A percentile compares a stretch with the other conserved stretches of the same genome.
These are phyloP conservation scores for Acanthamoeba culbertsoni DNA, from an alignment of 208 protist genomes.

Conservation along the genomic window DNA sequence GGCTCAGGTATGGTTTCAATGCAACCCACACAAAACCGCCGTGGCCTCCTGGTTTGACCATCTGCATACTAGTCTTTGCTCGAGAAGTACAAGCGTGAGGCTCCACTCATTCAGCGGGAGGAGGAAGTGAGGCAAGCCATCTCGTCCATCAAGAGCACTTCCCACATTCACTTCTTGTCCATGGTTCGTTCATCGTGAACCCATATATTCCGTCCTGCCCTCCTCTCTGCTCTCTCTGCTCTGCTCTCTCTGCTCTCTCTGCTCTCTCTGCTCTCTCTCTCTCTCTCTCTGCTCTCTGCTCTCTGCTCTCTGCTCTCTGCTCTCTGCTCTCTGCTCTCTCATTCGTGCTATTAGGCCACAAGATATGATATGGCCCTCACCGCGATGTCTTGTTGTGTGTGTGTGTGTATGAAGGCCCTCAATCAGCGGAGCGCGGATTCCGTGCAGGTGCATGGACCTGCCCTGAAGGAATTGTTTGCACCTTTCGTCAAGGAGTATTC, in stretches of 20 bases:
- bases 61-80: background rate
- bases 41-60: background rate
- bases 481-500: background rate
- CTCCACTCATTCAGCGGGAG: background rate
- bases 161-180: background rate
- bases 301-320: too few relatives aligned
- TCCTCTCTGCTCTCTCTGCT: background rate
- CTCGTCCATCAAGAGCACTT: background rate
- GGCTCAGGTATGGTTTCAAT: background rate
- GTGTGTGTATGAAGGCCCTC: background rate
- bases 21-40: background rate
- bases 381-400: too few relatives aligned
- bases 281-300: too few relatives aligned
- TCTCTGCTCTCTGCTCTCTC: too few relatives aligned
- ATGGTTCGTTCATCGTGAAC: background rate
- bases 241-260: background rate
- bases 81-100: background rate
- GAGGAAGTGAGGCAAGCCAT: conserved; percentile 7
- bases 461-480: background rate
- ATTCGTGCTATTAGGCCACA: too few relatives aligned
- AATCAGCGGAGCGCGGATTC: background rate
- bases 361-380: too few relatives aligned
- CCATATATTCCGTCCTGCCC: background rate
- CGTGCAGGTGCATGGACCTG: background rate
- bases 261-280: too few relatives aligned